Evolutionary conservation across 345 rosid genomes (phyloP).

Genomic region (Citrus unshiu): DNA sequence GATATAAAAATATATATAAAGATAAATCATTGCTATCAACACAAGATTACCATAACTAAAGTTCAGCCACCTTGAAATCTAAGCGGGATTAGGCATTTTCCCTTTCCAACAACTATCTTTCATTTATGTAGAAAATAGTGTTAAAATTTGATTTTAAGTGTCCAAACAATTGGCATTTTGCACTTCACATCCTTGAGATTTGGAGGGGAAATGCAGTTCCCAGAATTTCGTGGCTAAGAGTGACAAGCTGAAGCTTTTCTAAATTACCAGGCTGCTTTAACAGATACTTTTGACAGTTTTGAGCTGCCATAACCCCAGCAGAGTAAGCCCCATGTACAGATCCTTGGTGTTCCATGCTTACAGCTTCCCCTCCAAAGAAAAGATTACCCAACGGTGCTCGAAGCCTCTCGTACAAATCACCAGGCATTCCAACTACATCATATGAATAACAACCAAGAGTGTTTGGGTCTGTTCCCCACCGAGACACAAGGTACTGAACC

Average conservation of each 20-base stretch:
- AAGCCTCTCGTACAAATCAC: conserved; percentile 63
- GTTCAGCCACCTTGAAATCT: too few species aligned
- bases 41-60: too few species aligned
- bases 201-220: conserved; percentile 66
- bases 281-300: conserved; percentile 55
- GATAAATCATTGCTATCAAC: too few species aligned
- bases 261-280: conserved; percentile 41
- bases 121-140: neutral
- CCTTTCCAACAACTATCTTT: neutral
- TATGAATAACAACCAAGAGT: conserved; percentile 82
- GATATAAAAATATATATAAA: too few species aligned
- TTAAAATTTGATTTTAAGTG: too few species aligned
- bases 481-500: conserved; percentile 66
- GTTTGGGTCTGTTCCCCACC: conserved; percentile 79
- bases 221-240: conserved; percentile 39
- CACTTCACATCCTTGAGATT: conserved; percentile 74
- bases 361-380: conserved; percentile 91
- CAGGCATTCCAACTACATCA: conserved; percentile 72
- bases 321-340: conserved; percentile 88
- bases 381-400: conserved; percentile 60
- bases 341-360: conserved; percentile 77
- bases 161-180: neutral
- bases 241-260: conserved; percentile 41
- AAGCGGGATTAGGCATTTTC: neutral
- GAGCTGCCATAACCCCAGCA: conserved; percentile 69